Evolutionary conservation across 495 filamentous ascomycete genomes (phyloP).

Genomic region (Aeminium ludgeri): DNA sequence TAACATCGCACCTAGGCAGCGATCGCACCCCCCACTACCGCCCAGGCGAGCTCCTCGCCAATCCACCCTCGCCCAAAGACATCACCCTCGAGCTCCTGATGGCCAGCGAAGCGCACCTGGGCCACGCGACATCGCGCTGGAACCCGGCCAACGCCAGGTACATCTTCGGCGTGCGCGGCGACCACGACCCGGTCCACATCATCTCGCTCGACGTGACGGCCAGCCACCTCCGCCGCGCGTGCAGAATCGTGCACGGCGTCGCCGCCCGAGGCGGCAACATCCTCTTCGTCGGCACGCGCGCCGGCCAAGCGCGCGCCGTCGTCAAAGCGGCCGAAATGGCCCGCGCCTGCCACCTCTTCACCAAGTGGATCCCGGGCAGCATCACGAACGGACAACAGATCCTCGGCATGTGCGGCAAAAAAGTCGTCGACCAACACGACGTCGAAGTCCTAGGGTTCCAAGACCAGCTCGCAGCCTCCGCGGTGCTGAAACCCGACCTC

Average conservation of each 20-base stretch:
- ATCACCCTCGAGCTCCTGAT: slow-evolving; percentile 84
- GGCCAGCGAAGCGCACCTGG: slow-evolving; percentile 78
- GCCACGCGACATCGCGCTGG: slow-evolving; percentile 84
- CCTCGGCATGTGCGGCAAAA: slow-evolving; percentile 44
- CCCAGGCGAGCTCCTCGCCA: slow-evolving; percentile 45
- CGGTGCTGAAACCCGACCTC: slow-evolving; percentile 66
- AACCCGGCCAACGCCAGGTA: slow-evolving; percentile 89
- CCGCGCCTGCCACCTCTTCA: slow-evolving; percentile 72
- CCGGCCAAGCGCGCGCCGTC: slow-evolving; percentile 59
- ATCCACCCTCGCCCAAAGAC: slow-evolving; percentile 61
- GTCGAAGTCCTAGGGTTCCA: slow-evolving; percentile 46
- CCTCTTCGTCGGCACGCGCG: slow-evolving; percentile 76
- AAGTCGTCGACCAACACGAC: slow-evolving; percentile 58
- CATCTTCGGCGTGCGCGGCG: slow-evolving; percentile 66
- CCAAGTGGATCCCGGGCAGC: slow-evolving; percentile 79
- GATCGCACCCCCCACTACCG: slow-evolving; percentile 41
- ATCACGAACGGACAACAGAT: slow-evolving; percentile 91
- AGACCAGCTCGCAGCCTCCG: slow-evolving; percentile 39
- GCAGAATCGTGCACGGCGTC: slow-evolving; percentile 75
- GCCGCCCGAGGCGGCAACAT: slow-evolving; percentile 68
- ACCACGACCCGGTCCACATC: slow-evolving; percentile 64
- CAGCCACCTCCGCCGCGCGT: slow-evolving; percentile 73
- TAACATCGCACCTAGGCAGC: slow-evolving; percentile 35
- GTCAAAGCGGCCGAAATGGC: slow-evolving; percentile 67
- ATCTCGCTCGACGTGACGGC: slow-evolving; percentile 78